Evolutionary conservation across 345 rosid genomes (phyloP), one percentile per base, ranked within the genome.

Genomic region (Rhizophora apiculata): DNA sequence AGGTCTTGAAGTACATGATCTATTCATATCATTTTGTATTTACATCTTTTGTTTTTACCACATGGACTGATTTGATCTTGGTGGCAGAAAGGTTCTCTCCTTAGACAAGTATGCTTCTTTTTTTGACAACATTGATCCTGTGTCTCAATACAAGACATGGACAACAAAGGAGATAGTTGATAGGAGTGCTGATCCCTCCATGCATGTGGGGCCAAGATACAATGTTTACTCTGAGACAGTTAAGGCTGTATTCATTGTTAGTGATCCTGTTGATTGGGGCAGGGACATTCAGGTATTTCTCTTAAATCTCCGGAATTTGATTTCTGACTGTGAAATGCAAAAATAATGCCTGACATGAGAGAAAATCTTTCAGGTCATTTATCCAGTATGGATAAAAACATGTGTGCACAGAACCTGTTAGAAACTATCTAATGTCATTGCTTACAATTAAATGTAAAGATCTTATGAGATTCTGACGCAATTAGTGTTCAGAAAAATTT

Each of bases 261-360:
- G 86, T 62, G 84, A 82, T 74, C 88, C 86, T 43, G 84, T 80
- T 6, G 86, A 82, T n/a, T 82, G 86, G 88, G 84, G 84, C 54
- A 78, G 83, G 61, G 88, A 80, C 60, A 82, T 85, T 66, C 86
- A 85, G 84, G 83, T 76, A 43, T 48, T 34, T 65, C 21, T 72
- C 48, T 39, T 9, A 39, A 11, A 13, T 43, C 49, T 43, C 49
- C 49, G 0, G 19, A 43, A 43, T 43, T 43, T 43, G 49, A 43
- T 43, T 2, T 11, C 27, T 55, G 6, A 22, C 6, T 55, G 13
- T 22, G 16, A 55, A 55, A 21, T 22, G 30, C 15, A 13, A 55
- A 9, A 16, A 8, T 54, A 6, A 24, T 20, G 24, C 5, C 58
- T 54, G 58, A 7, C 58, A 55, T 15, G 49, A 43, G 49, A 22